A percentile compares a stretch with the other conserved stretches of the same genome.
phyloP scores from a whole-genome alignment of 495 filamentous ascomycete genomes.

The Penicillium arizonense region DNA sequence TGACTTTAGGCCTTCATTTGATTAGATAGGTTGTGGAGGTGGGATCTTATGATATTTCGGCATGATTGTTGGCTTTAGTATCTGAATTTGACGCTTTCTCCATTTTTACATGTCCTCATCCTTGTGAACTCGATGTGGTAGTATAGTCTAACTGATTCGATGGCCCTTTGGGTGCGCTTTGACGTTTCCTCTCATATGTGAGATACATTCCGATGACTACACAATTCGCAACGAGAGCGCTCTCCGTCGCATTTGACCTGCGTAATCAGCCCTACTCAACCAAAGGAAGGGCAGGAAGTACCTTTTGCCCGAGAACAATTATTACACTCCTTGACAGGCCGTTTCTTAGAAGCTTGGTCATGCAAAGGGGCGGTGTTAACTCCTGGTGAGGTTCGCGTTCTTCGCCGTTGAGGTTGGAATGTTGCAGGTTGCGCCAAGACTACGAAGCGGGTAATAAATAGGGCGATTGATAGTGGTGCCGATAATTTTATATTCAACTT shows the following conservation, averaged over 20 bases:
- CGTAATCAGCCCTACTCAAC: neutral
- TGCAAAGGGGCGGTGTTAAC: neutral
- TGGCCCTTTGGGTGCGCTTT: neutral
- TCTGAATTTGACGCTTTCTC: too few relatives aligned
- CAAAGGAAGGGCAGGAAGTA: neutral
- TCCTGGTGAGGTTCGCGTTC: neutral
- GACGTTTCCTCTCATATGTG: constrained; percentile 3
- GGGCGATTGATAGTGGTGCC: neutral
- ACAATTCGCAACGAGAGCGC: constrained; percentile 1
- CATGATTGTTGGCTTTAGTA: too few relatives aligned
- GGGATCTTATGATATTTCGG: too few relatives aligned
- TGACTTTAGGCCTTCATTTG: too few relatives aligned
- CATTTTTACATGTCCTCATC: too few relatives aligned
- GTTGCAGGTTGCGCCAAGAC: neutral
- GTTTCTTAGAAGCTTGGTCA: neutral
- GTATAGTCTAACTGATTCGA: neutral
- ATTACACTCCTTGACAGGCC: neutral
- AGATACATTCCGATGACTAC: neutral
- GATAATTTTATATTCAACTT: neutral
- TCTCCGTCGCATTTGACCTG: constrained; percentile 6
- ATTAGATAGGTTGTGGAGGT: too few relatives aligned
- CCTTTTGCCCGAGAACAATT: constrained; percentile 3
- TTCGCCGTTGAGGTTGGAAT: neutral
- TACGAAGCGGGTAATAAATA: neutral
- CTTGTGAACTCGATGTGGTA: too few relatives aligned